These are phyloP conservation scores for Allomyces macrogynus DNA, from an alignment of 192 early-diverging fungal genomes.

Conservation along the genomic window DNA sequence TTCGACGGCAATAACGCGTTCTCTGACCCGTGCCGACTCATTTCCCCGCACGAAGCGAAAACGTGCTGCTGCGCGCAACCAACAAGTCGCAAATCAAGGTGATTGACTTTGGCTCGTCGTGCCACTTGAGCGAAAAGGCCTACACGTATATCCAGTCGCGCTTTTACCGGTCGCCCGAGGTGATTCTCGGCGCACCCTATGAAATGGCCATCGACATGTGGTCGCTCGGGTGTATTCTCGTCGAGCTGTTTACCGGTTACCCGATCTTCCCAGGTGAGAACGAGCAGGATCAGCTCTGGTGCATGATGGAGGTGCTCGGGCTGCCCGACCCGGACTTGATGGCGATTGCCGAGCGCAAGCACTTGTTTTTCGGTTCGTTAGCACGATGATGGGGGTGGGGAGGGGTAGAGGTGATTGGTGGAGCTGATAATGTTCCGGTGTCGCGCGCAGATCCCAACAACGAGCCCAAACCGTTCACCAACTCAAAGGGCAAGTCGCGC, in stretches of 20 bases:
- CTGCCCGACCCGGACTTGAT: conserved; percentile 53
- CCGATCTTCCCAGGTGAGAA: conserved; percentile 96
- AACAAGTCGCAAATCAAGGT: conserved; percentile 56
- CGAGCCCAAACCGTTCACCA: conserved; percentile 41
- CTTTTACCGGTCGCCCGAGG: conserved; percentile 94
- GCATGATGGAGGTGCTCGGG: conserved; percentile 86
- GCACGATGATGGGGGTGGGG: conserved; percentile 4
- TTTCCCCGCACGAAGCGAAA: conserved; percentile 7
- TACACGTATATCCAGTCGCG: conserved; percentile 96
- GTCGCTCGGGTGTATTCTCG: conserved; percentile 88
- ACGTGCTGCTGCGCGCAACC: conserved; percentile 1
- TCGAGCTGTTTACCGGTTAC: conserved; percentile 70
- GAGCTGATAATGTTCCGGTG: conserved; percentile 11
- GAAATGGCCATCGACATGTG: conserved; percentile 91
- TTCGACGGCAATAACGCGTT: too few species aligned
- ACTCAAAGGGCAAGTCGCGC: conserved; percentile 76
- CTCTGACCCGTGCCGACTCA: background rate
- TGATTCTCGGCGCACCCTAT: conserved; percentile 78
- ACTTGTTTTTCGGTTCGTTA: conserved; percentile 66
- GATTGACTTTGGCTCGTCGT: conserved; percentile 94
- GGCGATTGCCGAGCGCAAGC: conserved; percentile 54
- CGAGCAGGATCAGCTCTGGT: conserved; percentile 83
- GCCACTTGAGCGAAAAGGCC: conserved; percentile 75
- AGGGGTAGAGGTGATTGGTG: conserved; percentile 11
- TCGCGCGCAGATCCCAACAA: conserved; percentile 19